phyloP scores from a whole-genome alignment of 352 stramenopile genomes.

The Achlya hypogyna region DNA sequence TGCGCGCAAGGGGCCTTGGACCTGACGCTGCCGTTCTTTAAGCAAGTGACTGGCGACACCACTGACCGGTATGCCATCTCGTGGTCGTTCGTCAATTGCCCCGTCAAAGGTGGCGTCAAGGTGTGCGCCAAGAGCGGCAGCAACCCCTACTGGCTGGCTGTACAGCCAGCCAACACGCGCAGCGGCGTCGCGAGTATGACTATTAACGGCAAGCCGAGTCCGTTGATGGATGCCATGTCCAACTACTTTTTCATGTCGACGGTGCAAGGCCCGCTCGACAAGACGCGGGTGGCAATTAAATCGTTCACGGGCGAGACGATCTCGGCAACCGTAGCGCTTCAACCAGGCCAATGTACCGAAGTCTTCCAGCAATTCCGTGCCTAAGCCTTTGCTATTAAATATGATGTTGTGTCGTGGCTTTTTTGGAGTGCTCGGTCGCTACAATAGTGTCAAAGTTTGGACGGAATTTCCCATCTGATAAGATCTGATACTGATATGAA shows the following conservation, averaged over 20 bases:
- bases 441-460: no score
- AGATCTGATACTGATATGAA: no score
- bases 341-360: slow-evolving; percentile 35
- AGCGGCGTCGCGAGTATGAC: slow-evolving; percentile 39
- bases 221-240: slow-evolving; percentile 22
- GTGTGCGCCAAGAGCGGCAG: slow-evolving; percentile 40
- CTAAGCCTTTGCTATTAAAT: neutral
- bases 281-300: slow-evolving; percentile 33
- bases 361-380: slow-evolving; percentile 35
- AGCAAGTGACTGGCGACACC: slow-evolving; percentile 26
- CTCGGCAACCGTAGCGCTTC: slow-evolving; percentile 43
- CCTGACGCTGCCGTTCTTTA: slow-evolving; percentile 36
- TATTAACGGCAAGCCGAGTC: slow-evolving; percentile 32
- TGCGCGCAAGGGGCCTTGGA: slow-evolving; percentile 43
- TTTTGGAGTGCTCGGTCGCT: no score
- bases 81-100: slow-evolving; percentile 65
- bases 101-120: slow-evolving; percentile 38
- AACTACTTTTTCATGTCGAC: slow-evolving; percentile 26
- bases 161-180: slow-evolving; percentile 50
- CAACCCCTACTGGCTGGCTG: slow-evolving; percentile 52
- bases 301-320: slow-evolving; percentile 47
- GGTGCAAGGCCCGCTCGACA: neutral
- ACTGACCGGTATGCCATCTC: slow-evolving; percentile 40
- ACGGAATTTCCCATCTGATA: no score
- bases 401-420: no score